Conservation (phyloP, 177 flowering plant species). For the Vitis hybrid region DNA sequence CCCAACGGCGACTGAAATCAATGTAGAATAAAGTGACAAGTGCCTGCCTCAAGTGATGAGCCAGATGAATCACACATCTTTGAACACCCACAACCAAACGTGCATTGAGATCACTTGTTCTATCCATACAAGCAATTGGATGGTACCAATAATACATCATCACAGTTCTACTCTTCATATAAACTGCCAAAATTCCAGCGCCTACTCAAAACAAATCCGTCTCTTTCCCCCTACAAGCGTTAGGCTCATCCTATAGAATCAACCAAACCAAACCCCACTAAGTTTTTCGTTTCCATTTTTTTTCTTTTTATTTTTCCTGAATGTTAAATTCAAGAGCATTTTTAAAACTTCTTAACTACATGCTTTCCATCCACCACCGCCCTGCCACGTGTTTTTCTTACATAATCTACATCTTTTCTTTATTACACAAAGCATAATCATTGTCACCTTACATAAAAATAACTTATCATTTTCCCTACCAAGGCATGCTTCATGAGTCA, state of each 20-base stretch:
- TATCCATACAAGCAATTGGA: not conserved
- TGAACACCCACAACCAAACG: not conserved
- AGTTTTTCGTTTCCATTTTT: no score
- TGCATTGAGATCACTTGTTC: not conserved
- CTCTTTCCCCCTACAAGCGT: not conserved
- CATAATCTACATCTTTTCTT: no score
- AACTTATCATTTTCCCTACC: no score
- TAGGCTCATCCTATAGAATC: not conserved
- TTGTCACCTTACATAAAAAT: no score
- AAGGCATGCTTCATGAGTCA: no score
- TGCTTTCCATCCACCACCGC: no score
- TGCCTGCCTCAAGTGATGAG: not conserved
- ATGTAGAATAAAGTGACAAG: not conserved
- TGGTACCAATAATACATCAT: not conserved
- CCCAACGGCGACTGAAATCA: not conserved
- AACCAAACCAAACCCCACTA: not conserved
- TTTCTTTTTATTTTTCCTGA: no score
- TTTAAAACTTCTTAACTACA: no score
- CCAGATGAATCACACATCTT: not conserved
- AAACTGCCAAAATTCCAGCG: not conserved
- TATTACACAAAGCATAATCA: no score
- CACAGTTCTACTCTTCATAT: not conserved
- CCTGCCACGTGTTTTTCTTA: no score
- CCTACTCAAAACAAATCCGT: not conserved
- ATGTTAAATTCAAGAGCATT: no score